Conservation (phyloP, 352 stramenopile genomes). For the Globisporangium ultimum region DNA sequence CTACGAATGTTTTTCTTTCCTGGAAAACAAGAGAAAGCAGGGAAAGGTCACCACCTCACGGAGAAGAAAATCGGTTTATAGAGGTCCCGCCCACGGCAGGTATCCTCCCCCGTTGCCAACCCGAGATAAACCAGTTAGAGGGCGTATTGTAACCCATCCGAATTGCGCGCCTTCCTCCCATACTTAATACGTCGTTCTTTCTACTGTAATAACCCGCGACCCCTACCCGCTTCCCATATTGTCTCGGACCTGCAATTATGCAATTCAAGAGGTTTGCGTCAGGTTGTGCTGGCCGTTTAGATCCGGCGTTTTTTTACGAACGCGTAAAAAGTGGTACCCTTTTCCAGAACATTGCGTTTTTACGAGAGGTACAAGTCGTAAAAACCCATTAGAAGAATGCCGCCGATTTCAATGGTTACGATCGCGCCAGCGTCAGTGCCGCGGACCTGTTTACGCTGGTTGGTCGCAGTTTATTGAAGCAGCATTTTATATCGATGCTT, state of each 20-base stretch:
- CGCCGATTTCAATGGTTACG: conserved; percentile 6
- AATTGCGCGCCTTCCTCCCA: conserved; percentile 1
- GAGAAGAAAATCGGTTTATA: background rate
- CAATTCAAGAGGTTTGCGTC: conserved; percentile 1
- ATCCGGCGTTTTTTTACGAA: conserved; percentile 8
- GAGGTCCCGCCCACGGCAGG: background rate
- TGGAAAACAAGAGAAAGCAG: conserved; percentile 7
- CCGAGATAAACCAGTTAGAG: background rate
- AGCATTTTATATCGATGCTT: background rate
- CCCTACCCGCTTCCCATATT: background rate
- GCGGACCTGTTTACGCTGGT: background rate
- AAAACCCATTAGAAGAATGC: background rate
- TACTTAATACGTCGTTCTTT: conserved; percentile 2
- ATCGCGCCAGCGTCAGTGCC: background rate
- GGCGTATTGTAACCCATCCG: background rate
- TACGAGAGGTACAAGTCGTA: conserved; percentile 11
- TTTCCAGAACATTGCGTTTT: conserved; percentile 9
- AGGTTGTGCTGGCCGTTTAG: background rate
- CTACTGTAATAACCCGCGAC: background rate
- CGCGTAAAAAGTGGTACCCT: conserved; percentile 9
- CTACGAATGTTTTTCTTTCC: background rate
- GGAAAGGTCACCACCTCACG: conserved; percentile 12
- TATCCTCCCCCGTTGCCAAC: background rate
- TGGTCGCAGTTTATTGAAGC: background rate
- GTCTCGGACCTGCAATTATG: background rate